These are phyloP conservation scores for Coemansia sp. DNA, from an alignment of 192 early-diverging fungal genomes.

Conservation along the genomic window DNA sequence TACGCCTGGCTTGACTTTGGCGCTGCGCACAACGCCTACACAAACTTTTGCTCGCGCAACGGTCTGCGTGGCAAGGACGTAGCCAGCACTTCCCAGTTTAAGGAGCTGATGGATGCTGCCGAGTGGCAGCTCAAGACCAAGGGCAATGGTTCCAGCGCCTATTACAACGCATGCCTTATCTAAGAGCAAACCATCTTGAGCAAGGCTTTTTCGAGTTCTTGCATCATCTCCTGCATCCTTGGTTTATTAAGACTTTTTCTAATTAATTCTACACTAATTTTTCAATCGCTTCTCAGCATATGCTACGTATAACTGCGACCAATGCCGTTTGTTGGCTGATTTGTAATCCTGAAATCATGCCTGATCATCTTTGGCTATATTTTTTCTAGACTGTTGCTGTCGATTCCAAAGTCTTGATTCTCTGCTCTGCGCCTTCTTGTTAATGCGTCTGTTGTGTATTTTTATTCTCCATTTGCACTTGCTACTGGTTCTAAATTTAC, in stretches of 20 bases:
- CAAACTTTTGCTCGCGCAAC: constrained; percentile 51
- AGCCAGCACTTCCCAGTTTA: constrained; percentile 48
- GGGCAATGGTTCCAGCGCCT: constrained; percentile 37
- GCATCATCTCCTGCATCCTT: too few species aligned
- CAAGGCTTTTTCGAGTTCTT: too few species aligned
- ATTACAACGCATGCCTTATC: constrained; percentile 51
- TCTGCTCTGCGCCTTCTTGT: neutral
- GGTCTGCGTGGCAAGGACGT: constrained; percentile 43
- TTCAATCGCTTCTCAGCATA: too few species aligned
- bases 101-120: constrained; percentile 44
- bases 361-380: too few species aligned
- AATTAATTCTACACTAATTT: too few species aligned
- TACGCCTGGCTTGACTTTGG: constrained; percentile 51
- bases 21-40: constrained; percentile 40
- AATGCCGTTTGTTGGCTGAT: too few species aligned
- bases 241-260: too few species aligned
- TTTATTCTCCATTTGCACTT: constrained; percentile 1
- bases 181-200: constrained; percentile 5
- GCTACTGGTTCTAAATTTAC: neutral
- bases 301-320: too few species aligned
- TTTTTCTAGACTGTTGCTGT: too few species aligned
- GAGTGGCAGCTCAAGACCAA: constrained; percentile 56
- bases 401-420: neutral
- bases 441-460: neutral
- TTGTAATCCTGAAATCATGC: too few species aligned